Evolutionary conservation across 768 basidiomycete genomes (phyloP), one percentile per base, ranked within the genome.

Genomic region (Suillus subluteus): DNA sequence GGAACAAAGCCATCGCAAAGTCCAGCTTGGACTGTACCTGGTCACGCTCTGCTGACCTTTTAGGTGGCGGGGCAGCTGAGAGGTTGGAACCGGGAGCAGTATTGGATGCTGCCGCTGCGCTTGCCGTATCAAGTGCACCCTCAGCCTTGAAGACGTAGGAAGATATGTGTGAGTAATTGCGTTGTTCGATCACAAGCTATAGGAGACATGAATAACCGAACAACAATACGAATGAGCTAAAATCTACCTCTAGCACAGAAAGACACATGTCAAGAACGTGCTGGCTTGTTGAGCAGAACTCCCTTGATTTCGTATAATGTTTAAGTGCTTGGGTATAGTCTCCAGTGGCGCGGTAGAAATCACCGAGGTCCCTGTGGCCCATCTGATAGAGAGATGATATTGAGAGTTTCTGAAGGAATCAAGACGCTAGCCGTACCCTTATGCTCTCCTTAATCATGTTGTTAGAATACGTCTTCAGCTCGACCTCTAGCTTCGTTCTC

Each of bases 361-460:
- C 85, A 11, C 91, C 96, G 44, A 98, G 83, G 72, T 98, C 96
- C 65, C 96, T 85, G 77, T 96, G 89, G 0, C 88, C 92, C 94
- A 97, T 94, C 94, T 96, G 26, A 75, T 43, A 38, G 54, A 44
- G 63, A 41, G 37, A 41, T 21, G 18, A 32, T 61, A 13, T 43
- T 43, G 21, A 43, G 30, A 43, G 26, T 18, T 6, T 61, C 26
- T 30, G 56, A 0, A 46, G 46, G 26, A 58, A 40, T 18, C 54
- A 35, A 58, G 50, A 58, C 40, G 13, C 63, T 7, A 21, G 46
- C 54, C 85, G 74, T 75, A 97, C 95, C 73, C 97, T 83, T 71
- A 98, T 96, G 83, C 94, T 96, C 84, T 99, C 97, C 79, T 98
- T 99, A 83, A 99, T 98, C 90, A 98, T 91, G 76, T 98, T 99